Evolutionary conservation across 371 early-diverging fungal species (phyloP).

Genomic region (Entomophthora muscae): DNA sequence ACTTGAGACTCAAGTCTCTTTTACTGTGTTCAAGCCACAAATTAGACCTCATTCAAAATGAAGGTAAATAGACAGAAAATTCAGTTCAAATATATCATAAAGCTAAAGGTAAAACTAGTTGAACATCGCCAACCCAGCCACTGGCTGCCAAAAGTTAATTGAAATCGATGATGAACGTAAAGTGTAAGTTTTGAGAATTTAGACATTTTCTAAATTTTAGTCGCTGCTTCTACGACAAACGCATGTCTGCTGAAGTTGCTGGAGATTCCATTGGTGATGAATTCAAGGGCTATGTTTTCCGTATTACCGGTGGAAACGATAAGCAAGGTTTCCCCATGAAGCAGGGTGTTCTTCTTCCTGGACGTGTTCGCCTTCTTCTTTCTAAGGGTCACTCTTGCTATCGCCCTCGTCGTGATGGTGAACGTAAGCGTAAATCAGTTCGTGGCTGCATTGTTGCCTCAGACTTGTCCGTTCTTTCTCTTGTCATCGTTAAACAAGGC

Average conservation of each 20-base stretch:
- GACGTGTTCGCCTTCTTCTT: slow-evolving; percentile 90
- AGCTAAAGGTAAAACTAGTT: slow-evolving; percentile 29
- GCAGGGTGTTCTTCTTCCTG: slow-evolving; percentile 86
- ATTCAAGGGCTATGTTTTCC: slow-evolving; percentile 97
- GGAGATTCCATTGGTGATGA: slow-evolving; percentile 94
- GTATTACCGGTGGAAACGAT: slow-evolving; percentile 99
- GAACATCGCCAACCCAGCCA: slow-evolving; percentile 98
- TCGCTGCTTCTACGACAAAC: slow-evolving; percentile 95
- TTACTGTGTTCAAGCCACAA: background rate
- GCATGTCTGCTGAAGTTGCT: slow-evolving; percentile 91
- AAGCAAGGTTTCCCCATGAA: slow-evolving; percentile 98
- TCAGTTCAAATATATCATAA: background rate
- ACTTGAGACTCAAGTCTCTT: no score
- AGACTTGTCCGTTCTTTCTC: slow-evolving; percentile 87
- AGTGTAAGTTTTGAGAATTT: slow-evolving; percentile 36
- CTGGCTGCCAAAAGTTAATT: slow-evolving; percentile 96
- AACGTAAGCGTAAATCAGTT: slow-evolving; percentile 98
- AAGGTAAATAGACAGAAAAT: background rate
- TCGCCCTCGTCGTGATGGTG: slow-evolving; percentile 93
- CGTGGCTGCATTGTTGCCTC: slow-evolving; percentile 97
- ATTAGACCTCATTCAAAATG: background rate
- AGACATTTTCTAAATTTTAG: slow-evolving; percentile 19
- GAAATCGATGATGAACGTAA: slow-evolving; percentile 96
- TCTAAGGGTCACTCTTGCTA: slow-evolving; percentile 98
- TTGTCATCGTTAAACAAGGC: slow-evolving; percentile 93